These are phyloP conservation scores for Nephelium lappaceum DNA, from an alignment of 345 rosid genomes.

Conservation along the genomic window DNA sequence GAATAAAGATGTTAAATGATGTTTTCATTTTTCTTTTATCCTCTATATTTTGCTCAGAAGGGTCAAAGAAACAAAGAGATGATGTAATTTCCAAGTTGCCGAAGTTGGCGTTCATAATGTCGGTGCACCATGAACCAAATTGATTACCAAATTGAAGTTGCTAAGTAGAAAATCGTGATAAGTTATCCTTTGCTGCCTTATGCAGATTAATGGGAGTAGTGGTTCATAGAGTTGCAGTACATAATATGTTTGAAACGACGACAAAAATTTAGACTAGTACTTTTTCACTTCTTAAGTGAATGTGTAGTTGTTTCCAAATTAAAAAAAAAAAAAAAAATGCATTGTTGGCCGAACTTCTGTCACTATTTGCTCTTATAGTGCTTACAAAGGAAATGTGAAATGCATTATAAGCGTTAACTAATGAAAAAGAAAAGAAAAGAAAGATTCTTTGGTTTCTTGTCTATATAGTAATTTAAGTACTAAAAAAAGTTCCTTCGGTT, in stretches of 20 bases:
- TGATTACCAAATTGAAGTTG: not conserved
- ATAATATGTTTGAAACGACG: not conserved
- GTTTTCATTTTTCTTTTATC: not conserved
- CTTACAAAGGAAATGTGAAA: not conserved
- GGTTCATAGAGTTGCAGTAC: not conserved
- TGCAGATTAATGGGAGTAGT: not conserved
- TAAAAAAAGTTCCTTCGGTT: not conserved
- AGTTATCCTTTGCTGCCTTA: not conserved
- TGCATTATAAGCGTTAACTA: not conserved
- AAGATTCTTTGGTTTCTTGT: not conserved
- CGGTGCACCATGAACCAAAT: not conserved
- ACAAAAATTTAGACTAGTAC: not conserved
- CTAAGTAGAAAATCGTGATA: constrained; percentile 3
- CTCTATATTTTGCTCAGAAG: not conserved
- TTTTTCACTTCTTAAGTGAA: not conserved
- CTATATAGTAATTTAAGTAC: not conserved
- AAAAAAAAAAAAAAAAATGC: too few relatives aligned
- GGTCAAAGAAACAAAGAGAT: not conserved
- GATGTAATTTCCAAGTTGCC: not conserved
- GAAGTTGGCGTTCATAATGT: not conserved
- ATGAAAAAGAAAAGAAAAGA: not conserved
- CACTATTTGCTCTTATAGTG: not conserved
- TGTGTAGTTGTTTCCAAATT: not conserved
- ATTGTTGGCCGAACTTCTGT: not conserved
- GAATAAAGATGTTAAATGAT: not conserved